Conservation (phyloP, 768 basidiomycete species). For the Lactarius deliciosus region DNA sequence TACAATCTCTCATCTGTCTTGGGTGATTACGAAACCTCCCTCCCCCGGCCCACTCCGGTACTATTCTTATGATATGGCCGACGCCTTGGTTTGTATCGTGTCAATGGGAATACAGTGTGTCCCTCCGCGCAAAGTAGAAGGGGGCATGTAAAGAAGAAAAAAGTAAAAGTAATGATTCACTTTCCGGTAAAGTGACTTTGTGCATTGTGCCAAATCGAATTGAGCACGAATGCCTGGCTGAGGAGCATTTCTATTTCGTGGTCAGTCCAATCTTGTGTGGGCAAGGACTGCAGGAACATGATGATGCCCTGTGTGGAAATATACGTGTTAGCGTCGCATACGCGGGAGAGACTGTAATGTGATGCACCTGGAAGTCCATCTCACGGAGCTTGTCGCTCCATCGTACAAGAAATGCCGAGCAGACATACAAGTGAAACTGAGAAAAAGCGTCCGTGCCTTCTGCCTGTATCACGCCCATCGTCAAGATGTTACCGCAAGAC, state of each 20-base stretch:
- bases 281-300: conserved; percentile 94
- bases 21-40: conserved; percentile 7
- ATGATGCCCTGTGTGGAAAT: conserved; percentile 76
- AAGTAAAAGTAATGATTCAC: conserved; percentile 29
- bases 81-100: conserved; percentile 7
- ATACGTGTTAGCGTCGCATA: not conserved
- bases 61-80: conserved; percentile 7
- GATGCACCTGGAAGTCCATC: conserved; percentile 95
- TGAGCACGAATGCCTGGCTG: conserved; percentile 93
- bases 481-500: not conserved
- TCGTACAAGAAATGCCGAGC: conserved; percentile 92
- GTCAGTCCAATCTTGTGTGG: conserved; percentile 93
- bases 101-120: conserved; percentile 8
- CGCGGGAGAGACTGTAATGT: conserved; percentile 30
- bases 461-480: conserved; percentile 52
- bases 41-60: not conserved
- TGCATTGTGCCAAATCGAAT: conserved; percentile 90
- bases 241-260: conserved; percentile 94
- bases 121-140: conserved; percentile 7
- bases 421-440: conserved; percentile 98
- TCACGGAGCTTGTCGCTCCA: conserved; percentile 92
- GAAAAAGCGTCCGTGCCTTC: conserved; percentile 98
- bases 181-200: conserved; percentile 80
- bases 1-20: conserved; percentile 29
- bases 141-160: not conserved